Percentiles rank a stretch among this genome's conserved stretches.
These are phyloP conservation scores for Rhodosporidiobolus sp. DNA, from an alignment of 768 basidiomycete species.

Conservation along the genomic window DNA sequence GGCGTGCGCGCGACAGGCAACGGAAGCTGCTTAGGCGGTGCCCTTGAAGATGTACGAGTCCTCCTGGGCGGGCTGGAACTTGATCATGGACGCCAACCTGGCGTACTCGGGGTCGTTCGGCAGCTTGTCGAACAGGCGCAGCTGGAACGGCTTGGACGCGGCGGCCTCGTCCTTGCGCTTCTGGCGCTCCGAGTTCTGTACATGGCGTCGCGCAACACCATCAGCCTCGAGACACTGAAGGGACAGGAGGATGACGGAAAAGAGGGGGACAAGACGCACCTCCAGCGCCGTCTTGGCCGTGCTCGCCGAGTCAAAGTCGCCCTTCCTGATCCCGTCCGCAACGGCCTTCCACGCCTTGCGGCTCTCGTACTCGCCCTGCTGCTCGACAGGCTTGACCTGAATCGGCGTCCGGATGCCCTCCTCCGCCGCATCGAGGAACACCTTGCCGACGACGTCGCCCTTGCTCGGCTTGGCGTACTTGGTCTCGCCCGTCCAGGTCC, in stretches of 20 bases:
- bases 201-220: background rate
- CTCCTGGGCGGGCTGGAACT: too few relatives aligned
- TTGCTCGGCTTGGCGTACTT: slow-evolving; percentile 47
- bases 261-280: slow-evolving; percentile 52
- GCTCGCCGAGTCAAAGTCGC: slow-evolving; percentile 87
- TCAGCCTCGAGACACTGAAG: background rate
- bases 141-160: slow-evolving; percentile 63
- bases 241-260: slow-evolving; percentile 5
- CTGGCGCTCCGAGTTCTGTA: slow-evolving; percentile 87
- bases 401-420: slow-evolving; percentile 70
- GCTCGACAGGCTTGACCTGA: slow-evolving; percentile 58
- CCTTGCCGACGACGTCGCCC: slow-evolving; percentile 52
- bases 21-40: too few relatives aligned
- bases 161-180: slow-evolving; percentile 78
- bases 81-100: slow-evolving; percentile 10
- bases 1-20: too few relatives aligned
- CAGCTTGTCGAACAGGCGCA: slow-evolving; percentile 72
- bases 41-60: too few relatives aligned
- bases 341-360: slow-evolving; percentile 79
- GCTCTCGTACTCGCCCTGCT: slow-evolving; percentile 76
- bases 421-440: slow-evolving; percentile 72
- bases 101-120: slow-evolving; percentile 64
- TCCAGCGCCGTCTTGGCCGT: slow-evolving; percentile 86
- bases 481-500: slow-evolving; percentile 66
- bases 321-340: slow-evolving; percentile 79